phyloP scores from a whole-genome alignment of 2,329 filamentous ascomycete species.

The Colletotrichum sojae region DNA sequence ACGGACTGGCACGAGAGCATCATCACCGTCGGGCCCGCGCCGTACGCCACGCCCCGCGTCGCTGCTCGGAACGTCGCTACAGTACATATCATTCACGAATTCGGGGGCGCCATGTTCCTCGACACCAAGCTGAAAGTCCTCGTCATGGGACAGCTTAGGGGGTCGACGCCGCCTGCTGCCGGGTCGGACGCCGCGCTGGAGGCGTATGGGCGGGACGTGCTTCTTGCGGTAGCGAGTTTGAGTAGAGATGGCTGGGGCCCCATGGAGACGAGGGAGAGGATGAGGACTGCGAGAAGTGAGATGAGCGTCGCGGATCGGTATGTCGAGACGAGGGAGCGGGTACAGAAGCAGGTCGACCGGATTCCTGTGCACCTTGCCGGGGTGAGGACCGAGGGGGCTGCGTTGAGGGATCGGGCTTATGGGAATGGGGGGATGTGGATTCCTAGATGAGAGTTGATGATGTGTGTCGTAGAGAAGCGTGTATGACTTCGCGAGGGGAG shows the following conservation, averaged over 20 bases:
- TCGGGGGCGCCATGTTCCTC: slow-evolving; percentile 58
- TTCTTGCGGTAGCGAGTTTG: slow-evolving; percentile 61
- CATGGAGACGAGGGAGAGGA: slow-evolving; percentile 54
- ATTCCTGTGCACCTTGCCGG: slow-evolving; percentile 73
- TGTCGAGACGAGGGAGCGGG: slow-evolving; percentile 61
- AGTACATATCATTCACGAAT: slow-evolving; percentile 68
- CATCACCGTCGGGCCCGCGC: slow-evolving; percentile 68
- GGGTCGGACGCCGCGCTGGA: slow-evolving; percentile 45
- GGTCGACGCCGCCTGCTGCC: slow-evolving; percentile 40
- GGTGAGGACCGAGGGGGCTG: slow-evolving; percentile 65
- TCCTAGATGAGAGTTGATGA: slow-evolving; percentile 45
- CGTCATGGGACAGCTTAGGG: slow-evolving; percentile 72
- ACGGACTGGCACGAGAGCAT: slow-evolving; percentile 72
- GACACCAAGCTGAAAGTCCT: slow-evolving; percentile 64
- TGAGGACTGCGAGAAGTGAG: slow-evolving; percentile 56
- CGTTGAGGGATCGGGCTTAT: slow-evolving; percentile 63
- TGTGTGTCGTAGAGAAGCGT: neutral
- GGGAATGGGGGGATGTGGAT: slow-evolving; percentile 67
- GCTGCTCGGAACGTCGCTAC: slow-evolving; percentile 65
- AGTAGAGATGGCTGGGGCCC: slow-evolving; percentile 62
- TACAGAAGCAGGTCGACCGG: slow-evolving; percentile 69
- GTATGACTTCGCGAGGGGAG: neutral
- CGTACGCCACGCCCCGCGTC: slow-evolving; percentile 60
- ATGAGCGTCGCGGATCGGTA: slow-evolving; percentile 61
- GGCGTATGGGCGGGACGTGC: slow-evolving; percentile 56